Evolutionary conservation across 2,329 filamentous ascomycete species (phyloP).

Genomic region (Aspergillus terreus): DNA sequence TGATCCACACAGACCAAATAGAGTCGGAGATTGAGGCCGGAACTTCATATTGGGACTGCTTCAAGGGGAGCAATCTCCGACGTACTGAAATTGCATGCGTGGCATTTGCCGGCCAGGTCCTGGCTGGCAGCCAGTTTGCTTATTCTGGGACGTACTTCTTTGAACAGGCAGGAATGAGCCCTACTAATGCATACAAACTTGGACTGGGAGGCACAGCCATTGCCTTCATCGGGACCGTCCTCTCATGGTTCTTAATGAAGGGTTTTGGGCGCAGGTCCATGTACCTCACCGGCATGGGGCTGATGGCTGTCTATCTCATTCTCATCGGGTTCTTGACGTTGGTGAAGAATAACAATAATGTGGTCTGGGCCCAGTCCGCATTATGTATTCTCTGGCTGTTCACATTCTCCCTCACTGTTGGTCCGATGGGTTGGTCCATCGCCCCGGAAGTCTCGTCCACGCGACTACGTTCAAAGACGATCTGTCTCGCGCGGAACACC

Average conservation of each 20-base stretch:
- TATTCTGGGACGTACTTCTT: conserved; percentile 35
- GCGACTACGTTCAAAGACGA: conserved; percentile 54
- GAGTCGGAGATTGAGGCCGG: conserved; percentile 17
- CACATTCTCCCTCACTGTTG: conserved; percentile 53
- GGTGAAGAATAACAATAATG: conserved; percentile 5
- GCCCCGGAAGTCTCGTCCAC: conserved; percentile 54
- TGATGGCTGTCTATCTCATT: conserved; percentile 26
- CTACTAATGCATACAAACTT: conserved; percentile 41
- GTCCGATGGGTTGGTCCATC: conserved; percentile 53
- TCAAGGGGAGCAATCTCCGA: conserved; percentile 28
- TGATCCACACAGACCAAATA: conserved; percentile 53
- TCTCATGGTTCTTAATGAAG: conserved; percentile 47
- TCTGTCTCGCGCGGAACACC: conserved; percentile 49
- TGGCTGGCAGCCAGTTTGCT: conserved; percentile 27
- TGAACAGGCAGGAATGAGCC: conserved; percentile 36
- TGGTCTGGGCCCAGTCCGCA: conserved; percentile 34
- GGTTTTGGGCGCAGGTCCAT: conserved; percentile 36
- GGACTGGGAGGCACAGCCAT: conserved; percentile 61
- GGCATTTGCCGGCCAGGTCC: conserved; percentile 31
- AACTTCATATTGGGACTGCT: conserved; percentile 27
- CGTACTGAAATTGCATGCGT: conserved; percentile 42
- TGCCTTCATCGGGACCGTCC: conserved; percentile 50
- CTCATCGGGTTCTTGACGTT: conserved; percentile 24
- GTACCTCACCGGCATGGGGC: conserved; percentile 32
- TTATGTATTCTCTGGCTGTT: conserved; percentile 54